phyloP scores from a whole-genome alignment of 768 basidiomycete genomes.

The Lentinula raphanica region DNA sequence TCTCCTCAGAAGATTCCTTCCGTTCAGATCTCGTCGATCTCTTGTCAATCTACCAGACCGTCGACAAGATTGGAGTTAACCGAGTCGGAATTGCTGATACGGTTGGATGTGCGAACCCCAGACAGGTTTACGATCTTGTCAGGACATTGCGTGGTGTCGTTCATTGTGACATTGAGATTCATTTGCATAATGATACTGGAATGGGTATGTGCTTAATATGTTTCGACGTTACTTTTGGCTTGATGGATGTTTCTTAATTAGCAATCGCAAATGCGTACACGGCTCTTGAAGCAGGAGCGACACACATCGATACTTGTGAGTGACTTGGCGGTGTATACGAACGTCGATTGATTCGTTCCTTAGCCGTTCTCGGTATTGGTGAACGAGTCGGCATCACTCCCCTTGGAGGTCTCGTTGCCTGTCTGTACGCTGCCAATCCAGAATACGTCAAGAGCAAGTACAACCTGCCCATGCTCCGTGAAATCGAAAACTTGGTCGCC shows the following conservation, averaged over 20 bases:
- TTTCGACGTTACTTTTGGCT: too few species aligned
- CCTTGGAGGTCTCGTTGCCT: slow-evolving; percentile 93
- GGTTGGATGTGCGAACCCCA: slow-evolving; percentile 96
- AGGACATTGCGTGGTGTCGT: slow-evolving; percentile 95
- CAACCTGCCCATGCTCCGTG: slow-evolving; percentile 94
- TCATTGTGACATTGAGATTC: slow-evolving; percentile 94
- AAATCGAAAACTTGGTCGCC: slow-evolving; percentile 97
- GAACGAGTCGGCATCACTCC: slow-evolving; percentile 99
- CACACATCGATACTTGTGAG: slow-evolving; percentile 96
- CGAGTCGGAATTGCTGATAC: slow-evolving; percentile 99
- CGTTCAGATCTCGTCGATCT: slow-evolving; percentile 98
- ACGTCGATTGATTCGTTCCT: not conserved
- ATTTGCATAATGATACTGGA: slow-evolving; percentile 98
- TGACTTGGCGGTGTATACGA: slow-evolving; percentile 6
- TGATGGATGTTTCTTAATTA: slow-evolving; percentile 22
- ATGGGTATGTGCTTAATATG: too few species aligned
- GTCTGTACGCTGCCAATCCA: slow-evolving; percentile 94
- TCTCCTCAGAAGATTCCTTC: slow-evolving; percentile 99
- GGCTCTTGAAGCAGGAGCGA: slow-evolving; percentile 97
- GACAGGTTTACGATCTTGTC: slow-evolving; percentile 98
- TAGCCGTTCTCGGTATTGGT: slow-evolving; percentile 94
- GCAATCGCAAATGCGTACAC: slow-evolving; percentile 98
- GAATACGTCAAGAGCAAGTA: slow-evolving; percentile 99
- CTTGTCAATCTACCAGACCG: slow-evolving; percentile 97
- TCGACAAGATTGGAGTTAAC: slow-evolving; percentile 99